Evolutionary conservation across 441 rosid genomes (phyloP), one percentile per base, ranked within the genome.

Genomic region (Viola pubescens): DNA sequence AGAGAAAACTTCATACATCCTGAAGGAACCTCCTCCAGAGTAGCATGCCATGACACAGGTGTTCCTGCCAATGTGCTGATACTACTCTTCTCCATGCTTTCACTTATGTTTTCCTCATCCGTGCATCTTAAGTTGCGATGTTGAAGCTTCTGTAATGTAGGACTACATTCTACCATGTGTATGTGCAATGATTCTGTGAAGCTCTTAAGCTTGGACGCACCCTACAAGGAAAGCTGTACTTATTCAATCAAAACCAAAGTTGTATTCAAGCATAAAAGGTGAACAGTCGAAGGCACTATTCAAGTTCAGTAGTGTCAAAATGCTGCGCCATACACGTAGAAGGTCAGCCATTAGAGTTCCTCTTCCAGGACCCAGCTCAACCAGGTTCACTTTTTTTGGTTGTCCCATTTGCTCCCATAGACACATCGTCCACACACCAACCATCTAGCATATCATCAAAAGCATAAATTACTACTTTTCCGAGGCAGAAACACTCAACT

Each of bases 291-390:
- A 38, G 41, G 51, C 44, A 56, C 41, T 46, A 46, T 53, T 47
- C 13, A 51, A 68, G 41, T 48, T 60, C 55, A 13, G 34, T 50
- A 45, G 38, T 13, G 69, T 13, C 2, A 58, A 65, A 54, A 16
- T 55, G 40, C 5, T 42, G 64, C 67, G 7, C n/a, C 83, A 73
- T 81, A 89, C 94, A 52, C 80, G 89, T 68, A 92, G 85, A 60
- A 89, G 94, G 78, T 87, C 98, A 4, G 79, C 91, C 89, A 92
- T 84, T 43, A 89, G 98, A 38, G 96, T 83, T 81, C 92, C 97
- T 41, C 97, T 75, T 37, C 96, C 97, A 34, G 96, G 96, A 70
- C 98, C 98, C 59, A 92, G 72, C 76, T 92, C 98, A 65, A 92
- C 78, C 39, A 89, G 80, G 84, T 84, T 89, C 48, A 86, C 91